Percentiles rank a stretch among this genome's conserved stretches.
Conservation (phyloP, 2,329 filamentous ascomycete species). For the Penicillium sp. region DNA sequence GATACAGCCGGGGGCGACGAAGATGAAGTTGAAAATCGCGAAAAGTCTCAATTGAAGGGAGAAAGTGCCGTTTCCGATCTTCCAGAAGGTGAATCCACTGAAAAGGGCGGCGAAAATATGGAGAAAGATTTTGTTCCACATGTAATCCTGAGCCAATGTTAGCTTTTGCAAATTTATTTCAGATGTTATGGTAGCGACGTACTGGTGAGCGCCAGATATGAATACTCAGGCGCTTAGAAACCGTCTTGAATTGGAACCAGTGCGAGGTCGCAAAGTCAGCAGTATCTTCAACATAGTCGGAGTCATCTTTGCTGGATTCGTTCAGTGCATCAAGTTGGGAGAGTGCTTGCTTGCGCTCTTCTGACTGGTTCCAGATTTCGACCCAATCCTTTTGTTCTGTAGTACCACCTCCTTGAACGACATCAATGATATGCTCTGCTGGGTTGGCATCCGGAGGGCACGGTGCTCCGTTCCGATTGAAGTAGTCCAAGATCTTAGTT, state of each 20-base stretch:
- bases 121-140: slow-evolving; percentile 43
- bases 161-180: background rate
- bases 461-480: slow-evolving; percentile 46
- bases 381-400: slow-evolving; percentile 26
- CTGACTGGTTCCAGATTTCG: slow-evolving; percentile 26
- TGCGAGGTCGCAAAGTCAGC: slow-evolving; percentile 33
- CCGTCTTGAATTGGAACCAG: slow-evolving; percentile 35
- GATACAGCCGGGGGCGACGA: slow-evolving; percentile 52
- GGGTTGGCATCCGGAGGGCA: slow-evolving; percentile 48
- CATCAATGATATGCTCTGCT: slow-evolving; percentile 41
- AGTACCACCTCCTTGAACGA: slow-evolving; percentile 24
- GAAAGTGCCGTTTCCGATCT: slow-evolving; percentile 44
- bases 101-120: slow-evolving; percentile 50
- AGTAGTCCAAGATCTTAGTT: slow-evolving; percentile 40
- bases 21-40: slow-evolving; percentile 56
- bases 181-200: background rate
- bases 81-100: slow-evolving; percentile 57
- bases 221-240: slow-evolving; percentile 27
- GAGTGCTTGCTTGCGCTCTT: slow-evolving; percentile 22
- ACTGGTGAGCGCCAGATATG: slow-evolving; percentile 31
- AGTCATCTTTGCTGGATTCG: slow-evolving; percentile 12
- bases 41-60: slow-evolving; percentile 51
- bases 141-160: slow-evolving; percentile 29
- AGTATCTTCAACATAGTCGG: slow-evolving; percentile 25
- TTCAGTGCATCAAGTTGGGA: slow-evolving; percentile 24